phyloP scores from a whole-genome alignment of 768 basidiomycete species.

The Lactarius quietus region DNA sequence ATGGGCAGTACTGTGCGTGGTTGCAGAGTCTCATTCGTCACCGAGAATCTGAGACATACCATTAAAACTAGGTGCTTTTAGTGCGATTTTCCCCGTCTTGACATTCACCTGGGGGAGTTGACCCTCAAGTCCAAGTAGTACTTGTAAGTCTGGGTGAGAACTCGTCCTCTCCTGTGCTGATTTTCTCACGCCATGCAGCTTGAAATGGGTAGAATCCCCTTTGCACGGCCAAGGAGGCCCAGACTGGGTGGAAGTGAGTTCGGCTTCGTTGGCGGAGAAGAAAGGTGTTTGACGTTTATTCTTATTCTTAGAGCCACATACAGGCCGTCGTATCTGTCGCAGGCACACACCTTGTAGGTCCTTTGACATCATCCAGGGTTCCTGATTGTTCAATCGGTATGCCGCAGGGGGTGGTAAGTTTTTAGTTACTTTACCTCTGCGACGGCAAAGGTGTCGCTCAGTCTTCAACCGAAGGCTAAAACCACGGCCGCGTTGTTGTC shows the following conservation, averaged over 20 bases:
- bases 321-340: slow-evolving; percentile 81
- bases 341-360: slow-evolving; percentile 76
- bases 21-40: not conserved
- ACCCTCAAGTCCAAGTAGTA: slow-evolving; percentile 48
- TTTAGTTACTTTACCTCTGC: not conserved
- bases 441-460: not conserved
- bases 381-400: not conserved
- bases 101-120: not conserved
- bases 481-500: slow-evolving; percentile 94
- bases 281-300: not conserved
- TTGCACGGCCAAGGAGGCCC: slow-evolving; percentile 76
- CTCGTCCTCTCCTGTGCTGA: not conserved
- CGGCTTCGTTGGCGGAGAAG: not conserved
- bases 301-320: slow-evolving; percentile 61
- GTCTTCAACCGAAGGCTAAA: slow-evolving; percentile 59
- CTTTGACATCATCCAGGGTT: not conserved
- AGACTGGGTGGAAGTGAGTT: slow-evolving; percentile 83
- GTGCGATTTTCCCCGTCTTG: slow-evolving; percentile 34
- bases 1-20: slow-evolving; percentile 78
- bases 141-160: slow-evolving; percentile 55
- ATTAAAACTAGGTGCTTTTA: slow-evolving; percentile 38
- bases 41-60: not conserved
- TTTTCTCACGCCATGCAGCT: slow-evolving; percentile 40
- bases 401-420: slow-evolving; percentile 66
- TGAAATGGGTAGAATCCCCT: slow-evolving; percentile 96